Percentiles rank a stretch among this genome's conserved stretches.
These are phyloP conservation scores for Mycena sp. DNA, from an alignment of 1,284 basidiomycete genomes.

Conservation along the genomic window DNA sequence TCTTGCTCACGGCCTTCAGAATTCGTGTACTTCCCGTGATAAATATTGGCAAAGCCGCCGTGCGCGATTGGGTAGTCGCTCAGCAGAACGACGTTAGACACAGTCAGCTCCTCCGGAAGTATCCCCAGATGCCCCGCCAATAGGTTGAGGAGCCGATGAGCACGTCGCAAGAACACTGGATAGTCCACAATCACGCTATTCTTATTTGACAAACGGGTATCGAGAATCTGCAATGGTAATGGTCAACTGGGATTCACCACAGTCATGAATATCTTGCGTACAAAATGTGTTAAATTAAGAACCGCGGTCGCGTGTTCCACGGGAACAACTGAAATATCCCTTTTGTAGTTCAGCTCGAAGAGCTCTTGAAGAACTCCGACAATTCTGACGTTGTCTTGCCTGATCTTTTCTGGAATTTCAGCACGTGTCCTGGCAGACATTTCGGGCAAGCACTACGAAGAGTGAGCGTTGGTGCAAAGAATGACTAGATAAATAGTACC, in stretches of 20 bases:
- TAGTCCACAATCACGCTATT: neutral
- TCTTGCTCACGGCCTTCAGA: neutral
- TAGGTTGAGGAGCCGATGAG: neutral
- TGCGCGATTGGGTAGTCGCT: neutral
- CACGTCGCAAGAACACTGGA: neutral
- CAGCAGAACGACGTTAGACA: neutral
- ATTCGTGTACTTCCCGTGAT: slow-evolving; percentile 8
- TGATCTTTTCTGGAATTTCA: neutral
- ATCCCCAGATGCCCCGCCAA: neutral
- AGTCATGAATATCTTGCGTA: too few relatives aligned
- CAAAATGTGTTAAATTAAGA: neutral
- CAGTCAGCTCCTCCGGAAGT: neutral
- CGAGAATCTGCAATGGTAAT: neutral
- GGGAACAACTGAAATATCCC: neutral
- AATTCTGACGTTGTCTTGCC: neutral
- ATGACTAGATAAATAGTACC: neutral
- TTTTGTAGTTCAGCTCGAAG: neutral
- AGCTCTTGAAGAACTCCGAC: neutral
- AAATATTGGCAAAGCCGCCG: slow-evolving; percentile 20
- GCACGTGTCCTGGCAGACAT: neutral
- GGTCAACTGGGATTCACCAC: neutral
- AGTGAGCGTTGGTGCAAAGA: neutral
- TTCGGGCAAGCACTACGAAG: neutral
- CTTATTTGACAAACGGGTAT: neutral
- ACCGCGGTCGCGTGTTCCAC: neutral